Evolutionary conservation across 2,329 filamentous ascomycete species (phyloP).

Genomic region (Venturia carpophila): DNA sequence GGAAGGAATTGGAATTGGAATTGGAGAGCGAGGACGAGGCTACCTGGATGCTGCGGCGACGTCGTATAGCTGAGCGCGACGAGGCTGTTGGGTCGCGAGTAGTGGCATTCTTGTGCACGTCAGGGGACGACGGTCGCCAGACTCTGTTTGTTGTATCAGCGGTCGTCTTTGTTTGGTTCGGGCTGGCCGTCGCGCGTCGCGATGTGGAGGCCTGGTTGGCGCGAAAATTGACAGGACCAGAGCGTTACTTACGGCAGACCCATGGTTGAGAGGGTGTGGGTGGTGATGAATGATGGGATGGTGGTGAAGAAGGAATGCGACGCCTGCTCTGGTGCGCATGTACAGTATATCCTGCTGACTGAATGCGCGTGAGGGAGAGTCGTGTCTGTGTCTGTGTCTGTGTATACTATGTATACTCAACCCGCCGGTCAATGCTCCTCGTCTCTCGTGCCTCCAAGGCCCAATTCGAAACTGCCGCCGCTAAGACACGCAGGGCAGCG

Average conservation of each 20-base stretch:
- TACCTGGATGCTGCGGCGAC: constrained; percentile 29
- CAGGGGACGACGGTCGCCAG: constrained; percentile 47
- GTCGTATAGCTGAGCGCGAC: constrained; percentile 51
- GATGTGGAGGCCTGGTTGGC: constrained; percentile 18
- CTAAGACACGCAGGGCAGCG: background rate
- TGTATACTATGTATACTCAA: background rate
- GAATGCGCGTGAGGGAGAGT: background rate
- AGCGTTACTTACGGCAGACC: constrained; percentile 40
- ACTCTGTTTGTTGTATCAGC: constrained; percentile 33
- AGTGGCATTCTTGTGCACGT: constrained; percentile 36
- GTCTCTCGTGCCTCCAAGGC: too few species aligned
- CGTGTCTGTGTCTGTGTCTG: background rate
- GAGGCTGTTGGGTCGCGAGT: constrained; percentile 47
- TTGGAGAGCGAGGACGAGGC: constrained; percentile 26
- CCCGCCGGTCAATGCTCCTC: background rate
- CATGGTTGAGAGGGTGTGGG: constrained; percentile 29
- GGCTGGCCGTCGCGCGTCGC: constrained; percentile 3
- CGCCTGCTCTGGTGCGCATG: background rate
- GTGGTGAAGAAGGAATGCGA: background rate
- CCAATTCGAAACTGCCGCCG: background rate
- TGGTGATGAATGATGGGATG: background rate
- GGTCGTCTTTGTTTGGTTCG: constrained; percentile 12
- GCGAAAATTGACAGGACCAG: constrained; percentile 20
- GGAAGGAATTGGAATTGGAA: constrained; percentile 22
- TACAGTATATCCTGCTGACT: background rate